These are phyloP conservation scores for Russula lepida DNA, from an alignment of 768 basidiomycete genomes.

Conservation along the genomic window DNA sequence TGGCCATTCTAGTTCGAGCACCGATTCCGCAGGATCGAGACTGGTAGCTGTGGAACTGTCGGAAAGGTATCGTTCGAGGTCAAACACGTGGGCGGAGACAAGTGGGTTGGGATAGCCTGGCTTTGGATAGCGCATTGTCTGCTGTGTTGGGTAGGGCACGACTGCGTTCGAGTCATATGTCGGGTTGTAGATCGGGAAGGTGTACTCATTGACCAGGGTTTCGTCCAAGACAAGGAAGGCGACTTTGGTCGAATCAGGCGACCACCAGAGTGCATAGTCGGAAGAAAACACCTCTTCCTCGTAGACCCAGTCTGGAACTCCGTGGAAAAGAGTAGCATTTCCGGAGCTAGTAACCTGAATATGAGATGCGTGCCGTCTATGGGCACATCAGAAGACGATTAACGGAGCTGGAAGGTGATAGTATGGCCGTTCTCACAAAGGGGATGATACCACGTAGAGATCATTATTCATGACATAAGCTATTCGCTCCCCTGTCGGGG, in stretches of 20 bases:
- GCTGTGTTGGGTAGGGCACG: slow-evolving; percentile 63
- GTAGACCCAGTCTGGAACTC: slow-evolving; percentile 96
- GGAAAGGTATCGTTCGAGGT: slow-evolving; percentile 47
- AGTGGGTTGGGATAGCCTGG: slow-evolving; percentile 86
- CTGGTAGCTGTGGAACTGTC: background rate
- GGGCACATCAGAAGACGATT: slow-evolving; percentile 22
- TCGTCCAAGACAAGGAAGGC: slow-evolving; percentile 89
- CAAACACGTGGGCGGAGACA: slow-evolving; percentile 77
- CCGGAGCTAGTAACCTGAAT: slow-evolving; percentile 80
- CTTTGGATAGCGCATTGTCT: slow-evolving; percentile 76
- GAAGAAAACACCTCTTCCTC: slow-evolving; percentile 80
- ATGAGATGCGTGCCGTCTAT: slow-evolving; percentile 32
- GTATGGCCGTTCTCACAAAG: slow-evolving; percentile 42
- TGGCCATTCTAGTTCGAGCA: slow-evolving; percentile 59
- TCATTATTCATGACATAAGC: slow-evolving; percentile 86
- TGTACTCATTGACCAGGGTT: slow-evolving; percentile 76
- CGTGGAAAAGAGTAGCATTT: slow-evolving; percentile 80
- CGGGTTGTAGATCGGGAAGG: slow-evolving; percentile 89
- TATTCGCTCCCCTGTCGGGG: slow-evolving; percentile 74
- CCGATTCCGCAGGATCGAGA: slow-evolving; percentile 34
- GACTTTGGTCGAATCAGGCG: slow-evolving; percentile 63
- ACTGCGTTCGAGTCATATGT: slow-evolving; percentile 58
- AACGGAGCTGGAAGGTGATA: background rate
- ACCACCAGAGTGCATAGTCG: slow-evolving; percentile 85
- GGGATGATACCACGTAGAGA: slow-evolving; percentile 70